Base-by-base conservation (phyloP, 2,329 filamentous ascomycete species). In the Dryadomyces quercivorus region DNA sequence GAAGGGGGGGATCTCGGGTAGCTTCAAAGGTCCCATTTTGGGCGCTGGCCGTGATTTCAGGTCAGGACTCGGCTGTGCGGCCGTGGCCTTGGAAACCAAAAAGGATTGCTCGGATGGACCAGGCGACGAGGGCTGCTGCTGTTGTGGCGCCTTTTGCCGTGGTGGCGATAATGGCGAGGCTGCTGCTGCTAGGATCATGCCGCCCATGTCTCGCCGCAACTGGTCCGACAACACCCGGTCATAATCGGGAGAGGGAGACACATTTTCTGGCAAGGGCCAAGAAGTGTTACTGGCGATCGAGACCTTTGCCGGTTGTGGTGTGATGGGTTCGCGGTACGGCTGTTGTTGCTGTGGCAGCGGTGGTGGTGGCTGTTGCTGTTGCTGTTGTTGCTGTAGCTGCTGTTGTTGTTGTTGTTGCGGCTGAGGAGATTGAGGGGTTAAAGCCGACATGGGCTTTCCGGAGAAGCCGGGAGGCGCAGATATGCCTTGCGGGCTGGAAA, bases 391-490 rank as follows among this genome's bases (percentile, higher is more conserved):
- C 12, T 42, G 38, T 42, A 4, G 38, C 12, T 42, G 38, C 38
- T n/a, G 26, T 31, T 31, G 26, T 31, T 31, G 26, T 8, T 31
- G 26, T 31, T 31, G 26, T 8, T 31, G 4, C 26, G 8, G 26
- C 26, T 31, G 26, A 31, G 26, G 26, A 31, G 26, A 31, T 31
- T 31, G 26, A 4, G 26, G 12, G 5, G 5, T 3, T 16, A 40
- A 3, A 40, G 9, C 12, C 3, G 50, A 8, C 13, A 34, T 2
- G 5, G 63, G 63, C 63, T 81, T 81, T 38, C 58, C 60, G 15
- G 81, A 79, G 1, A 81, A 84, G 16, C 73, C 69, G 20, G 82
- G 81, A 16, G 84, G 75, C 12, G 81, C 72, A 61, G 80, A 85
- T 2, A 76, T 69, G 8, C 84, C 81, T 4, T 82, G 82, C 16